phyloP scores from a whole-genome alignment of 495 filamentous ascomycete species.

The Tuber magnatum region DNA sequence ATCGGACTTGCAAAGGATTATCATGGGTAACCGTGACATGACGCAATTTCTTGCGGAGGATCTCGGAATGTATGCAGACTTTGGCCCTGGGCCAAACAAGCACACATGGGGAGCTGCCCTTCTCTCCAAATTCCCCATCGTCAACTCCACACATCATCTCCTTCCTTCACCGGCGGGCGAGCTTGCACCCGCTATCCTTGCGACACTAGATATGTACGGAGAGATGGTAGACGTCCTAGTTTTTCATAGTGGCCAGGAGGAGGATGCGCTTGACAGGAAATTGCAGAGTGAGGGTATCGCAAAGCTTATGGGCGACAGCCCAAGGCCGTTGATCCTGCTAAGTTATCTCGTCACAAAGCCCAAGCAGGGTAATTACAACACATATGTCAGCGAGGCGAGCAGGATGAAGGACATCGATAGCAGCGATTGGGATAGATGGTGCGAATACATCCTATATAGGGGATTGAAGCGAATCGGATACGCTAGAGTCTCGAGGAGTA shows the following conservation, averaged over 20 bases:
- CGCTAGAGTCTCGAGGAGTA: constrained; percentile 76
- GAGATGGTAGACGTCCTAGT: constrained; percentile 87
- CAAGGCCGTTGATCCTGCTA: constrained; percentile 75
- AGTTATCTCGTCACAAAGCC: constrained; percentile 91
- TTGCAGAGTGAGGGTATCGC: constrained; percentile 83
- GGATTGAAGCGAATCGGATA: constrained; percentile 79
- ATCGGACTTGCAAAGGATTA: constrained; percentile 90
- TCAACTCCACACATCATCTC: constrained; percentile 94
- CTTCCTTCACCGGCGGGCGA: constrained; percentile 90
- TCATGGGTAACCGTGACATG: constrained; percentile 98
- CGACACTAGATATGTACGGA: constrained; percentile 88
- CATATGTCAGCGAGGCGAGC: constrained; percentile 75
- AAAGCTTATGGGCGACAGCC: constrained; percentile 74
- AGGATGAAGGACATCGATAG: constrained; percentile 95
- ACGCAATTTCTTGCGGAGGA: constrained; percentile 95
- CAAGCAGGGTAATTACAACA: constrained; percentile 91
- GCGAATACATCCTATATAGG: constrained; percentile 97
- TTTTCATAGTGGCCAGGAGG: constrained; percentile 98
- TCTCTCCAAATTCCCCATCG: constrained; percentile 92
- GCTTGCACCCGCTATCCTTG: constrained; percentile 91
- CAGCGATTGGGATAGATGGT: constrained; percentile 95
- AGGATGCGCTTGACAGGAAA: constrained; percentile 87
- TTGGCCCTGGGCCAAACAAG: constrained; percentile 95
- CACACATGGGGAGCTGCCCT: constrained; percentile 96
- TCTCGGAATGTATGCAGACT: constrained; percentile 96